A percentile compares a stretch with the other conserved stretches of the same genome.
Conservation (phyloP, 1,139 yeast species). For the Wickerhamiella pararugosa region DNA sequence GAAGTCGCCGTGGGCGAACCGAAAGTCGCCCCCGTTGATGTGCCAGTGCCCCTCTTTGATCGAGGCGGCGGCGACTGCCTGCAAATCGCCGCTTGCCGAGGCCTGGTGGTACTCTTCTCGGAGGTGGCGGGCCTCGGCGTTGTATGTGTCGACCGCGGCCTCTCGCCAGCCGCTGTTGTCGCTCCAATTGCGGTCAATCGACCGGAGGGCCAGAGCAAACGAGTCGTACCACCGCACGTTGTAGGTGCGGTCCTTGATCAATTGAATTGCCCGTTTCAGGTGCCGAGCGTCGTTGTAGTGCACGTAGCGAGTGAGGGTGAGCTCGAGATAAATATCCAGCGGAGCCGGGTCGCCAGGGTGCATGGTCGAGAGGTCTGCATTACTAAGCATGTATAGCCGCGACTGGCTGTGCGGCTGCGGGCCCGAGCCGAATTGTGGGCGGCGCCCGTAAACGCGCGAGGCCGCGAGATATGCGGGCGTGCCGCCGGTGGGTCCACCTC, state of each 20-base stretch:
- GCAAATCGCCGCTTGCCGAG: neutral
- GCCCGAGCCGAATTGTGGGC: neutral
- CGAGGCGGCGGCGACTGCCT: constrained; percentile 1
- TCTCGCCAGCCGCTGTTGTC: neutral
- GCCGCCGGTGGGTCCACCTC: too few relatives aligned
- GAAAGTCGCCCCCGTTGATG: constrained; percentile 5
- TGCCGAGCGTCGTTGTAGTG: neutral
- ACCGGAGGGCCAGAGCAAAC: neutral
- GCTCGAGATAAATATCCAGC: too few relatives aligned
- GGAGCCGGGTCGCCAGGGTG: too few relatives aligned
- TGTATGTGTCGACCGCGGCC: constrained; percentile 1
- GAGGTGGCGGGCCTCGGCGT: neutral
- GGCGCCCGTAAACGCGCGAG: neutral
- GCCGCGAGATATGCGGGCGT: too few relatives aligned
- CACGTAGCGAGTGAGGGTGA: neutral
- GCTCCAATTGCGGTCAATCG: neutral
- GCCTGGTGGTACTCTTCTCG: constrained; percentile 3
- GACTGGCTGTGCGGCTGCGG: neutral
- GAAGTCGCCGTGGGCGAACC: constrained; percentile 4
- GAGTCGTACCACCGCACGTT: constrained; percentile 1
- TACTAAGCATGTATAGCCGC: neutral
- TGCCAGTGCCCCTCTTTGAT: constrained; percentile 3
- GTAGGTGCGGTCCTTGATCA: neutral
- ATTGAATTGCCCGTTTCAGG: neutral
- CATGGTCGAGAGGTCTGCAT: too few relatives aligned